Percentiles rank a stretch among this genome's conserved stretches.
Conservation (phyloP, 2,329 filamentous ascomycete species). For the Huntiella bhutanensis region DNA sequence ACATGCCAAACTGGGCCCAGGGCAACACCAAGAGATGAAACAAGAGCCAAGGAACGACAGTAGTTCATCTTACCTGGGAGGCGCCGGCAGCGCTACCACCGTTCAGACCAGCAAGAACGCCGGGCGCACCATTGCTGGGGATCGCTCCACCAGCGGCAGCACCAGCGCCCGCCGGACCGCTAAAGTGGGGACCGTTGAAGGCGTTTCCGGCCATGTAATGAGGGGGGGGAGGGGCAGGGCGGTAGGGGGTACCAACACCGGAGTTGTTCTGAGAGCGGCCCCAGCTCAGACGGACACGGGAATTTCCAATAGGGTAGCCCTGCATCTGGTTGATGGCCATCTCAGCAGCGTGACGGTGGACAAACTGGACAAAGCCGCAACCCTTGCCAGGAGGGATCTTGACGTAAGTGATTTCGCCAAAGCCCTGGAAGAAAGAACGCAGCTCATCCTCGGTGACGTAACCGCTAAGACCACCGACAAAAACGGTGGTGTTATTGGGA, state of each 20-base stretch:
- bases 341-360: constrained; percentile 93
- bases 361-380: constrained; percentile 97
- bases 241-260: constrained; percentile 90
- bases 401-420: constrained; percentile 98
- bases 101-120: constrained; percentile 18
- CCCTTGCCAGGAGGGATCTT: constrained; percentile 99
- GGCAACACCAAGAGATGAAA: constrained; percentile 3
- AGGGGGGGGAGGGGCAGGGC: constrained; percentile 58
- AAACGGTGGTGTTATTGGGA: constrained; percentile 98
- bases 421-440: constrained; percentile 99
- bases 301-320: constrained; percentile 97
- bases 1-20: no score
- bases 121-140: constrained; percentile 20
- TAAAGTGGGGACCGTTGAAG: constrained; percentile 28
- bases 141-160: constrained; percentile 20
- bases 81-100: constrained; percentile 21
- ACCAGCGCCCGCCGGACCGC: constrained; percentile 25
- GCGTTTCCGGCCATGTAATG: constrained; percentile 33
- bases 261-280: constrained; percentile 98
- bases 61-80: constrained; percentile 20
- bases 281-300: constrained; percentile 91
- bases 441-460: constrained; percentile 99
- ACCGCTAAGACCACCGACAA: constrained; percentile 88
- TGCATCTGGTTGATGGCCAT: constrained; percentile 99
- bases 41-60: constrained; percentile 3